Evolutionary conservation across 768 basidiomycete genomes (phyloP), one percentile per base, ranked within the genome.

Genomic region (Leccinum incarnatum): DNA sequence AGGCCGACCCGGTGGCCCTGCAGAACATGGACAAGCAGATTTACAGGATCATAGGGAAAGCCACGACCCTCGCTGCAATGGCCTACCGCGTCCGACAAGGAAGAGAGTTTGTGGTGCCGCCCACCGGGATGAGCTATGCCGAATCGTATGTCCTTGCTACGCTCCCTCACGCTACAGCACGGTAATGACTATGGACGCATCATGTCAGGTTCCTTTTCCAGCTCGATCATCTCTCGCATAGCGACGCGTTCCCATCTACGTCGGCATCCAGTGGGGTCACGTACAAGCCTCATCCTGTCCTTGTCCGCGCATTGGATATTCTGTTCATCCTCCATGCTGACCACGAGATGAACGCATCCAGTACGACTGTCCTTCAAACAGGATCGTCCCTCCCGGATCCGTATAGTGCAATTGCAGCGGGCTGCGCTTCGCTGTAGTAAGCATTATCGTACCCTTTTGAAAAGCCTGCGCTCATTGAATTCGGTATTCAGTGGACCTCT

Each of bases 41-140:
- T 46, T 93, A 87, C 71, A 79, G 93, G 63, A 75, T 95, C 5
- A 89, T 94, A 54, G 93, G 94, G 46, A 95, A 95, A 69, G 87
- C 89, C 9, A 93, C 89, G 5, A 93, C 92, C 0, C 78, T 95
- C 42, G 93, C 93, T 60, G 92, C 93, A 83, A 95, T 95, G 93
- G 93, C 94, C 0, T 96, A 95, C 72, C 91, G 94, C 30, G 83
- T 95, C 34, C 88, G 94, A 42, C 92, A 93, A 76, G 94, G 94
- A 36, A 82, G 94, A 58, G 85, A 90, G 51, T 95, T 96, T 67
- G 91, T 95, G 17, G 82, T 80, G 0, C 92, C 94, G 4, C 93
- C 92, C 6, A 84, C 85, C 1, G 90, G 89, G 0, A 79, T 94
- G 53, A 89, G 86, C 67, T 95, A 95, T 65, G 84, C 93, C 4